A percentile compares a stretch with the other conserved stretches of the same genome.
phyloP scores from a whole-genome alignment of 306 rosid species.

The Lathyrus oleraceus region DNA sequence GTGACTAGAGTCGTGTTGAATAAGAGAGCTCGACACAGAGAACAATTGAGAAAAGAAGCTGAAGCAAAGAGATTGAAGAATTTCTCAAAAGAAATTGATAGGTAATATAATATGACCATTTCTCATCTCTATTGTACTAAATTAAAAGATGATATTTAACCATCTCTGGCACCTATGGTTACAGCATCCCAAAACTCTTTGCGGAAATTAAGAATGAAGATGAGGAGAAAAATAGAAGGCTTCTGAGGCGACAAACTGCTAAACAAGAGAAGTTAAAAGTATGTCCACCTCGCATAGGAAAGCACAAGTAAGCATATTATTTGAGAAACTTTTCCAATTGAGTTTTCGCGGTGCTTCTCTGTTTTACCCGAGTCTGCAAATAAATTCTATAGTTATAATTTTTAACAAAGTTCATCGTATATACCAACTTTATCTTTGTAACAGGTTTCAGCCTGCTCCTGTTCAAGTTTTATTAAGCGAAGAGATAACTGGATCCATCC shows the following conservation, averaged over 20 bases:
- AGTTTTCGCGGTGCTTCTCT: too few species aligned
- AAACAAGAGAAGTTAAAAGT: constrained; percentile 71
- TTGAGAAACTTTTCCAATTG: background rate
- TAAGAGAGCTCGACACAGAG: constrained; percentile 72
- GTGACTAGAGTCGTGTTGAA: constrained; percentile 74
- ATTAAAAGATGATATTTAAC: constrained; percentile 6
- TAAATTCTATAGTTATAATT: background rate
- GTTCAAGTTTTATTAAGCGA: constrained; percentile 84
- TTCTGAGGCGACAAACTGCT: constrained; percentile 63
- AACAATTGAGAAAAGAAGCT: constrained; percentile 60
- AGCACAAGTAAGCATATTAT: constrained; percentile 64
- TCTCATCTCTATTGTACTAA: background rate
- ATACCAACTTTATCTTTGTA: constrained; percentile 7
- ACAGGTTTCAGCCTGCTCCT: constrained; percentile 87
- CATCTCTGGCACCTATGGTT: constrained; percentile 13
- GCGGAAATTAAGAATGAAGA: constrained; percentile 79
- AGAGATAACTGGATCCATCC: constrained; percentile 85
- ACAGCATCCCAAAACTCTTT: constrained; percentile 68
- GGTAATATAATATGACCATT: constrained; percentile 51
- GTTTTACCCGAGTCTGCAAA: background rate
- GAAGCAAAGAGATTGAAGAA: constrained; percentile 53
- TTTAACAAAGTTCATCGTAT: background rate
- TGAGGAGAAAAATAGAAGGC: constrained; percentile 59
- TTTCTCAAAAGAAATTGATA: constrained; percentile 78
- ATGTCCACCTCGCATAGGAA: constrained; percentile 85